These are phyloP conservation scores for Pythium aquatile DNA, from an alignment of 352 stramenopile genomes.

Conservation along the genomic window DNA sequence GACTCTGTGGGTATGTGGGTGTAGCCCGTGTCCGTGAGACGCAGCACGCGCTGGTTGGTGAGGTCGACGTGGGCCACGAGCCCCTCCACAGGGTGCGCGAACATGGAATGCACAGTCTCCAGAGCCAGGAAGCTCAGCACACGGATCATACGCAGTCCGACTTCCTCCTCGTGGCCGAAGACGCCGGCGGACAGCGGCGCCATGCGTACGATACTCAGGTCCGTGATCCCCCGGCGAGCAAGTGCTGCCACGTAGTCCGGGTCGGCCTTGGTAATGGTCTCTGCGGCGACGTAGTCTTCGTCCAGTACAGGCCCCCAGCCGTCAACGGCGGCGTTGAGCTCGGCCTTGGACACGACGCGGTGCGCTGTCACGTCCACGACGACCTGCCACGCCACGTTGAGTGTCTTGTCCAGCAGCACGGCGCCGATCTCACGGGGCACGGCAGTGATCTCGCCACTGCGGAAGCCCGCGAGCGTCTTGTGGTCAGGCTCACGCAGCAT, in stretches of 20 bases:
- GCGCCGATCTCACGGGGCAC: conserved; percentile 45
- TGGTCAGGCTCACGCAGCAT: conserved; percentile 53
- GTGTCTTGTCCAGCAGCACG: conserved; percentile 38
- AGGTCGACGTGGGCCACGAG: conserved; percentile 48
- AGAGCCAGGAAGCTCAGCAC: conserved; percentile 46
- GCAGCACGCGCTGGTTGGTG: conserved; percentile 38
- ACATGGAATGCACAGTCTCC: conserved; percentile 49
- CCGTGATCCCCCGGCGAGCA: conserved; percentile 42
- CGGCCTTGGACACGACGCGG: conserved; percentile 31
- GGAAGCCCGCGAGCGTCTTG: conserved; percentile 38
- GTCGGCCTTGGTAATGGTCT: conserved; percentile 45
- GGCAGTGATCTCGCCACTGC: conserved; percentile 19
- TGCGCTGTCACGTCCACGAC: conserved; percentile 40
- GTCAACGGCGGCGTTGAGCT: conserved; percentile 40
- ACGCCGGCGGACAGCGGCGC: conserved; percentile 45
- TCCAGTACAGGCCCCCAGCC: conserved; percentile 48
- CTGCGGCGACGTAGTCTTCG: conserved; percentile 44
- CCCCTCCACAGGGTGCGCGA: conserved; percentile 44
- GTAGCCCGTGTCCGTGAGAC: conserved; percentile 45
- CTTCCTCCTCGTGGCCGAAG: conserved; percentile 39
- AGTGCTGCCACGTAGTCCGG: conserved; percentile 39
- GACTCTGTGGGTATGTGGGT: conserved; percentile 43
- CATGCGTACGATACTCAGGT: conserved; percentile 40
- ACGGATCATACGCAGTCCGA: conserved; percentile 43
- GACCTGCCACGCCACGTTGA: conserved; percentile 35